Percentiles rank a stretch among this genome's conserved stretches.
Conservation (phyloP, 1,284 basidiomycete genomes). For the Trichosporon inkin region DNA sequence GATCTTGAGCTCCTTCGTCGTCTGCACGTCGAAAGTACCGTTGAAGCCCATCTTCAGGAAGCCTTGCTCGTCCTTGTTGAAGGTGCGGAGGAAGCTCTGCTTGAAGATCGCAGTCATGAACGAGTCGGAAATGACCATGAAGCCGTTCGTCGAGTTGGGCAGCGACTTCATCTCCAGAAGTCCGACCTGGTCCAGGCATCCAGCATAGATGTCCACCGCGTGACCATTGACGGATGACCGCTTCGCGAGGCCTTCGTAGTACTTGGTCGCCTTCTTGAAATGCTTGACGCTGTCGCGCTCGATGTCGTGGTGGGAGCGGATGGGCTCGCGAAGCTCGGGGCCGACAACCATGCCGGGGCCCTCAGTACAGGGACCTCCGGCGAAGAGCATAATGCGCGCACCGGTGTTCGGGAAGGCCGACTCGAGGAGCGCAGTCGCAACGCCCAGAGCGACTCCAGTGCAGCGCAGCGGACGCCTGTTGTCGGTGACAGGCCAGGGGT, state of each 20-base stretch:
- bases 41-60: conserved; percentile 98
- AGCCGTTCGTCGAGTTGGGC: conserved; percentile 91
- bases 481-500: conserved; percentile 96
- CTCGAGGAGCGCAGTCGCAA: conserved; percentile 93
- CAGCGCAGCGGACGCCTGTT: conserved; percentile 94
- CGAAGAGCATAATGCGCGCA: conserved; percentile 91
- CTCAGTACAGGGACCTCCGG: conserved; percentile 94
- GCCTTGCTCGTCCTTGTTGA: conserved; percentile 91
- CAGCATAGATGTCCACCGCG: conserved; percentile 90
- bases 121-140: conserved; percentile 93
- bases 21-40: conserved; percentile 96
- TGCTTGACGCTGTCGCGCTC: conserved; percentile 96
- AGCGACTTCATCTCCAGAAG: conserved; percentile 96
- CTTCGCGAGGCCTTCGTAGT: conserved; percentile 93
- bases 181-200: conserved; percentile 97
- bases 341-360: conserved; percentile 95
- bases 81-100: conserved; percentile 90
- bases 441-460: conserved; percentile 89
- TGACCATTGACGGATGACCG: conserved; percentile 93
- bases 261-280: conserved; percentile 95
- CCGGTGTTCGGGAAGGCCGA: conserved; percentile 74
- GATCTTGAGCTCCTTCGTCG: conserved; percentile 97
- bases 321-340: conserved; percentile 94
- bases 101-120: conserved; percentile 99
- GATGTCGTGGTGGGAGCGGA: conserved; percentile 98